Conservation (phyloP, 2,329 filamentous ascomycete genomes). For the Alternaria consortialis region DNA sequence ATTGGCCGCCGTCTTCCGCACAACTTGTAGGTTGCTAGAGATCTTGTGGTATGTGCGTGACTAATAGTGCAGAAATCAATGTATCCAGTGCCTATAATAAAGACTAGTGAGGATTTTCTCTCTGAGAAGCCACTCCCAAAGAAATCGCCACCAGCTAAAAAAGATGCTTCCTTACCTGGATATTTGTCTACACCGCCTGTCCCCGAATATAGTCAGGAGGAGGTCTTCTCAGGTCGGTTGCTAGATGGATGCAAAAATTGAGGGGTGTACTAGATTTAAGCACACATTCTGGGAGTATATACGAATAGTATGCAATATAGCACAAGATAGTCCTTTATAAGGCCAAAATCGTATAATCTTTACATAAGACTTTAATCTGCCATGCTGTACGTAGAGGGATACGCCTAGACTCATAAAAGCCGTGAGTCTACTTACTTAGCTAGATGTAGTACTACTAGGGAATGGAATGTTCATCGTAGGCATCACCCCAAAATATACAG, state of each 20-base stretch:
- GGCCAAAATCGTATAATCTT: slow-evolving; percentile 1
- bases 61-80: slow-evolving; percentile 8
- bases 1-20: slow-evolving; percentile 19
- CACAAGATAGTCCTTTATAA: neutral
- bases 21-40: slow-evolving; percentile 15
- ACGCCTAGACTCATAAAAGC: neutral
- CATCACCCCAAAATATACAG: neutral
- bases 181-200: slow-evolving; percentile 20
- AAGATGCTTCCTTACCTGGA: slow-evolving; percentile 10
- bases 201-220: slow-evolving; percentile 20
- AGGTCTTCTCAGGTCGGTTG: slow-evolving; percentile 19
- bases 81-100: slow-evolving; percentile 21
- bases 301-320: neutral
- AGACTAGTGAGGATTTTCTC: slow-evolving; percentile 11
- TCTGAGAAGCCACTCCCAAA: neutral
- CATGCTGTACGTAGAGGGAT: neutral
- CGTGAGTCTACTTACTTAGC: neutral
- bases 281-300: neutral
- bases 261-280: neutral
- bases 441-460: neutral
- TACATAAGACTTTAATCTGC: neutral
- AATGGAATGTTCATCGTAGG: neutral
- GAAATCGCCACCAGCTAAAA: slow-evolving; percentile 11
- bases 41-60: neutral
- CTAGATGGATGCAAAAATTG: slow-evolving; percentile 10